A percentile compares a stretch with the other conserved stretches of the same genome.
Evolutionary conservation across 306 rosid species (phyloP).

Genomic region (Pueraria montana): DNA sequence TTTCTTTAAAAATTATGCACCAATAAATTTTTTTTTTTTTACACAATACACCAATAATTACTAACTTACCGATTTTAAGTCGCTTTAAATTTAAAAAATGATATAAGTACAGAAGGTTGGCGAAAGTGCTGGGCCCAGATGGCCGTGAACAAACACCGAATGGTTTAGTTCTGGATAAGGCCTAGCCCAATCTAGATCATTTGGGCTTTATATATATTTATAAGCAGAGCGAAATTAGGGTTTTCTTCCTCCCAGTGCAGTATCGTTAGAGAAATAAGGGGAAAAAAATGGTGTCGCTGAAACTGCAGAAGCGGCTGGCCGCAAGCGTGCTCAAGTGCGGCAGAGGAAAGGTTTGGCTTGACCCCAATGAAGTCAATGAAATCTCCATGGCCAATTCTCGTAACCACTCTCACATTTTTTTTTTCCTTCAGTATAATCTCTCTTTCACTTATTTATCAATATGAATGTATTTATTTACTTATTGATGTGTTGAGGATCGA

Average conservation of each 20-base stretch:
- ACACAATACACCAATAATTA: too few species aligned
- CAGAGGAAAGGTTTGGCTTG: constrained; percentile 59
- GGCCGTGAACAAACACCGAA: background rate
- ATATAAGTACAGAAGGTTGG: background rate
- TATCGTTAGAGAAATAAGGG: background rate
- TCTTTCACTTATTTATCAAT: background rate
- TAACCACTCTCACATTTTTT: constrained; percentile 4
- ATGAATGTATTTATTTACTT: background rate
- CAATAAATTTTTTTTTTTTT: too few species aligned
- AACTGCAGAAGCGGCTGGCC: constrained; percentile 59
- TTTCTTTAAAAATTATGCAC: too few species aligned
- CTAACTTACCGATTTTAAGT: too few species aligned
- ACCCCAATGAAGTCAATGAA: constrained; percentile 57
- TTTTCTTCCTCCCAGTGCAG: background rate
- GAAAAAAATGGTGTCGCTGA: constrained; percentile 54
- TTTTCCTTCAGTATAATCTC: background rate
- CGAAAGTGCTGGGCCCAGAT: background rate
- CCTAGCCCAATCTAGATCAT: background rate
- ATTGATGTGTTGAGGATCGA: background rate
- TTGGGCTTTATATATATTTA: background rate
- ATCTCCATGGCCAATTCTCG: constrained; percentile 64
- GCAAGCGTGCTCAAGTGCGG: constrained; percentile 57
- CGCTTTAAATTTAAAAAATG: background rate
- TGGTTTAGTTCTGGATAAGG: background rate
- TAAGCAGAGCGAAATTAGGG: background rate